A percentile compares a stretch with the other conserved stretches of the same genome.
Evolutionary conservation across 441 rosid genomes (phyloP).

Genomic region (Croton laevigatus): DNA sequence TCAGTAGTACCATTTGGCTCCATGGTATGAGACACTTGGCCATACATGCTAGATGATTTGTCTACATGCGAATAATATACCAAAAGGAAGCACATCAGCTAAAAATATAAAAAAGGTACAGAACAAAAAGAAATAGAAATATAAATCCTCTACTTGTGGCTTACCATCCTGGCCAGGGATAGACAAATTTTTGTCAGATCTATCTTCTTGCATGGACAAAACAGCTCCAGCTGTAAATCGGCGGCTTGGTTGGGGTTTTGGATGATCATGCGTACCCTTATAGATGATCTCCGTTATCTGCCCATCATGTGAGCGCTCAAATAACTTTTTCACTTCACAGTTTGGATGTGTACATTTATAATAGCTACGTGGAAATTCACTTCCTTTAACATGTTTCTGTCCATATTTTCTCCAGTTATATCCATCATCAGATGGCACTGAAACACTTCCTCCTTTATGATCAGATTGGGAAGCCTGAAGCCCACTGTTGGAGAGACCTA

Average conservation of each 20-base stretch:
- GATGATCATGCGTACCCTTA: conserved; percentile 95
- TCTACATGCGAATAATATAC: conserved; percentile 34
- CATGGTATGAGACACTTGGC: conserved; percentile 40
- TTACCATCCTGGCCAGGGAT: conserved; percentile 62
- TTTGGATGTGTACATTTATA: conserved; percentile 98
- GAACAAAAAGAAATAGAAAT: neutral
- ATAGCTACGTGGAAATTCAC: conserved; percentile 96
- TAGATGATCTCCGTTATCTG: conserved; percentile 85
- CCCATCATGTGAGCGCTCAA: conserved; percentile 90
- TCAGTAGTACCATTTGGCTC: conserved; percentile 57
- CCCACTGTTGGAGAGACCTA: conserved; percentile 39
- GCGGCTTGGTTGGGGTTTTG: conserved; percentile 87
- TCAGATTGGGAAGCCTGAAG: conserved; percentile 46
- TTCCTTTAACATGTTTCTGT: conserved; percentile 94
- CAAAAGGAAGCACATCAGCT: conserved; percentile 20
- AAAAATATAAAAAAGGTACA: neutral
- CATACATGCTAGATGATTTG: conserved; percentile 47
- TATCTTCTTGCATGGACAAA: conserved; percentile 67
- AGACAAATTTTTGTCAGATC: conserved; percentile 49
- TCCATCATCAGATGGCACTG: conserved; percentile 74
- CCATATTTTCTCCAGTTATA: conserved; percentile 98
- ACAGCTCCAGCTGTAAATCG: conserved; percentile 59
- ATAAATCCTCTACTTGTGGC: conserved; percentile 12
- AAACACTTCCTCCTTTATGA: conserved; percentile 51
- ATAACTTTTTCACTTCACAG: conserved; percentile 94